Base-by-base conservation (phyloP, 2,329 filamentous ascomycete genomes). In the Phaeomoniella chlamydospora region DNA sequence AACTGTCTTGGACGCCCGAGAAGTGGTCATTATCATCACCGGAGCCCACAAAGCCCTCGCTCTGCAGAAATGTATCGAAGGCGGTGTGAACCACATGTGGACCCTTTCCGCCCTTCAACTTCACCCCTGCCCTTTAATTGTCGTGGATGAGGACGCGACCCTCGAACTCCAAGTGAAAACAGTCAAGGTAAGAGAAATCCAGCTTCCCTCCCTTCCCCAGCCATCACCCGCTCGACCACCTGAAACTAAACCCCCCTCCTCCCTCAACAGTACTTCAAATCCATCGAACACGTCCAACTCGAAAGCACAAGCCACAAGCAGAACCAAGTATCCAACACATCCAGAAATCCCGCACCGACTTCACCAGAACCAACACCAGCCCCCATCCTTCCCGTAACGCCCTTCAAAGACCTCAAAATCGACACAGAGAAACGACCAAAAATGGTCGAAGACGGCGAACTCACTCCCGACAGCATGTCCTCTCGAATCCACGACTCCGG, bases 61-160 rank as follows among this genome's bases (percentile, higher is more conserved):
- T 17, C 61, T 92, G 43, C 80, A 87, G 55, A 79, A 75, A 48
- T 86, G 80, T 46, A 73, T 92, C 43, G 84, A 92, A 56, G 77
- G 79, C 38, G 80, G 79, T 18, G 72, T 92, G 41, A 88, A 86
- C 55, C 84, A 90, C 60, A 88, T 88, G 80, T 92, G 84, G 83
- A 88, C 84, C 1, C 68, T 90, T 4, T 88, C 82, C 5, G 76
- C 74, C 37, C 65, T 92, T 30, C 84, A 92, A 54, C 62, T 88
- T 43, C 84, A 90, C 55, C 78, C 75, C 3, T 79, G 87, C 49
- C 77, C 83, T 36, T 75, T 90, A 67, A 76, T 90, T 45, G 81
- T 88, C 6, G 81, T 80, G 32, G 84, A 92, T 49, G 81, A 88
- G 48, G 82, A 88, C 51, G 77, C 78, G 12, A 83, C 78, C 1